Evolutionary conservation across 1,284 basidiomycete genomes (phyloP), one percentile per base, ranked within the genome.

Genomic region (Paramarasmius palmivorus): DNA sequence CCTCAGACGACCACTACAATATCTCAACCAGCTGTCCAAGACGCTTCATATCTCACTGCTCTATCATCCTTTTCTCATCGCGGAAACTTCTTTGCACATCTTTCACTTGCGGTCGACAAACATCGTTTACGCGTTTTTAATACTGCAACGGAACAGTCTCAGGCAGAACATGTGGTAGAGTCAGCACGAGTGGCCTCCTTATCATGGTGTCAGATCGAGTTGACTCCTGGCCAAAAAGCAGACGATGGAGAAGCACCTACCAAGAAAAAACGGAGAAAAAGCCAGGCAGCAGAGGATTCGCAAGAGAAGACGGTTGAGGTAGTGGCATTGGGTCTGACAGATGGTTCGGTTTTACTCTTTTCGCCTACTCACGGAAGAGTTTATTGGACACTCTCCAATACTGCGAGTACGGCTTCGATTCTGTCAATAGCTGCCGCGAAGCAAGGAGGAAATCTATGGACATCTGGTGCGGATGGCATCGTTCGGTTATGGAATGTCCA

Each of bases 81-180:
- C 52, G 81, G 79, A 44, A 69, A 73, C 46, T 71, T 83, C 49
- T 88, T 89, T 65, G 86, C 84, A 2, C 78, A 86, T 56, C 68
- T 89, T 44, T 84, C 85, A 26, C 76, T 88, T 19, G 80, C 87
- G 4, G 76, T 90, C 46, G 87, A 90, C 74, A 90, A 88, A 65
- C 86, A 90, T 64, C 79, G 86, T 38, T 69, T 90, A 53, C 83
- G 84, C 57, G 75, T 90, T 44, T 88, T 86, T 67, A 78, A 85
- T 65, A 80, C 83, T 3, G 61, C 73, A 14, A 77, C 82, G 9
- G 76, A 75, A 32, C 77, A 79, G 57, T 76, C 82, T 20, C 69
- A 82, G 23, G 79, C 82, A 9, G 84, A 89, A 61, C 73, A 84
- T 67, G 73, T 79, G 14, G 65, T 87, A 29, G 83, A 85, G 34